Percentiles rank a stretch among this genome's conserved stretches.
Conservation (phyloP, 1,139 yeast genomes). For the Suhomyces maxii region DNA sequence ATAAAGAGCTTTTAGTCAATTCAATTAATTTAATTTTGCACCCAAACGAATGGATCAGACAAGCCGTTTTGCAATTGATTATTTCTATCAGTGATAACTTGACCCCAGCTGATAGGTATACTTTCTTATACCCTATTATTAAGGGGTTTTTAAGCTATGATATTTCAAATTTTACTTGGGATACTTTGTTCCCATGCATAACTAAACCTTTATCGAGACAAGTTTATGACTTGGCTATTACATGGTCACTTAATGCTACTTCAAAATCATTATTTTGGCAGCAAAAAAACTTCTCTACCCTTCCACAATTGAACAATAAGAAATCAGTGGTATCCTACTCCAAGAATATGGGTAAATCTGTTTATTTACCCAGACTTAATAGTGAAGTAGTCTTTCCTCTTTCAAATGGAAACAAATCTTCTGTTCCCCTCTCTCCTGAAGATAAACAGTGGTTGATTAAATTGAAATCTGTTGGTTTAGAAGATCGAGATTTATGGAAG, state of each 20-base stretch:
- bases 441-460: conserved; percentile 78
- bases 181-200: conserved; percentile 60
- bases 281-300: conserved; percentile 35
- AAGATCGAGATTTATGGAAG: conserved; percentile 80
- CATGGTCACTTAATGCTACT: conserved; percentile 70
- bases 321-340: conserved; percentile 24
- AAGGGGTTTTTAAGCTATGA: conserved; percentile 78
- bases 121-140: conserved; percentile 81
- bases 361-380: conserved; percentile 31
- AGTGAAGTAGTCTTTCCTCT: conserved; percentile 17
- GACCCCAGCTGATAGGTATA: conserved; percentile 75
- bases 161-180: conserved; percentile 64
- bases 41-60: conserved; percentile 87
- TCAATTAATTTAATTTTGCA: conserved; percentile 54
- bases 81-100: conserved; percentile 63
- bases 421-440: conserved; percentile 49
- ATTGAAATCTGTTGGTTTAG: conserved; percentile 68
- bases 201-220: conserved; percentile 66
- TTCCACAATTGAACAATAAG: conserved; percentile 13
- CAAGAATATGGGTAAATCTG: conserved; percentile 41
- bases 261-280: conserved; percentile 80
- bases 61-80: conserved; percentile 61
- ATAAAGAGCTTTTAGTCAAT: conserved; percentile 35
- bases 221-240: conserved; percentile 62
- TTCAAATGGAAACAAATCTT: conserved; percentile 16